Conservation (phyloP, 179 eudicot species). For the Beta lomatogona region DNA sequence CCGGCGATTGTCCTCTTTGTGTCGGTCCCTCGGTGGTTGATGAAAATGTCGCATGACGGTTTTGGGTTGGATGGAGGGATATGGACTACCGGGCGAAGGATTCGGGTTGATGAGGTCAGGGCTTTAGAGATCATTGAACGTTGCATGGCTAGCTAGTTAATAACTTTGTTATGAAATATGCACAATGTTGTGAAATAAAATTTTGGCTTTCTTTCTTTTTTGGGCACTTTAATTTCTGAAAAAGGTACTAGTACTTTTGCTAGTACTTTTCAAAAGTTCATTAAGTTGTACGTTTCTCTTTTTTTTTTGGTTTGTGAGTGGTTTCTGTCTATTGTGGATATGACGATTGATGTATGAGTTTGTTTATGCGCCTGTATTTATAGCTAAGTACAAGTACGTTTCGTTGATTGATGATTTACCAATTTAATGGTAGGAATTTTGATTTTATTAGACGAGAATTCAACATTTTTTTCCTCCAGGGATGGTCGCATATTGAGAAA, state of each 20-base stretch:
- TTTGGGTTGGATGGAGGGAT: neutral
- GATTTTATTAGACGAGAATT: constrained; percentile 22
- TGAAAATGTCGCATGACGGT: constrained; percentile 59
- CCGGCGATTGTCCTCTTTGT: constrained; percentile 65
- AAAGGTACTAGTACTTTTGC: neutral
- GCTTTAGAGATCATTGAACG: constrained; percentile 30
- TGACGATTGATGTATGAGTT: neutral
- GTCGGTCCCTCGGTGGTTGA: constrained; percentile 73
- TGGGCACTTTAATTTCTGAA: neutral
- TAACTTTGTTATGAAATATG: neutral
- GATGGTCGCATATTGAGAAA: constrained; percentile 28
- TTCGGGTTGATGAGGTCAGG: constrained; percentile 9
- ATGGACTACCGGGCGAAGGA: constrained; percentile 5
- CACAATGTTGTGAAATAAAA: too few relatives aligned
- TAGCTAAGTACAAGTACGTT: neutral
- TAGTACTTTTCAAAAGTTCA: neutral
- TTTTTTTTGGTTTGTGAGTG: neutral
- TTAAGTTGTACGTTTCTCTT: neutral
- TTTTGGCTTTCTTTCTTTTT: neutral
- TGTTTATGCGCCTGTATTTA: neutral
- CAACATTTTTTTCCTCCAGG: neutral
- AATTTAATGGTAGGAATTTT: neutral
- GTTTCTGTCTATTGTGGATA: neutral
- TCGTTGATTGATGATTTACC: neutral
- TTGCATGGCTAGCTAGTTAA: constrained; percentile 27